A percentile compares a stretch with the other conserved stretches of the same genome.
These are phyloP conservation scores for Notholithocarpus densiflorus DNA, from an alignment of 306 rosid genomes.

Conservation along the genomic window DNA sequence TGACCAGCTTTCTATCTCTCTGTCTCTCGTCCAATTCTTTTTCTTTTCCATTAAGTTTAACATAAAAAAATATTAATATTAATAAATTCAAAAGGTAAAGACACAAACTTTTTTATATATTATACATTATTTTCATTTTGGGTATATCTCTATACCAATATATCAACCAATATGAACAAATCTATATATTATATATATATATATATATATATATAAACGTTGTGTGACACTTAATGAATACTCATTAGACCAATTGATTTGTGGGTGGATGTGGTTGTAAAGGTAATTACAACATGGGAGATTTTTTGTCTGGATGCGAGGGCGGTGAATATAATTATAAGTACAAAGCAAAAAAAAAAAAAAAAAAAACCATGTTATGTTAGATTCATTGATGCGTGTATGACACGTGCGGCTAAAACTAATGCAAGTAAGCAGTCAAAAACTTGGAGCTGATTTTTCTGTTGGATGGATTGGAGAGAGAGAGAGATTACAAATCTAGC, in stretches of 20 bases:
- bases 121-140: no score
- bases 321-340: background rate
- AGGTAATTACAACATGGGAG: background rate
- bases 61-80: background rate
- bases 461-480: background rate
- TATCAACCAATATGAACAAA: background rate
- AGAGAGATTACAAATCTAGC: background rate
- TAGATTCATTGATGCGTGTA: constrained; percentile 2
- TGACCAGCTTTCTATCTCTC: constrained; percentile 55
- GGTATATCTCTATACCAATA: background rate
- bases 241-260: background rate
- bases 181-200: no score
- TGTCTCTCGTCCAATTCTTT: background rate
- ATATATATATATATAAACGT: no score
- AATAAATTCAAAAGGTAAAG: background rate
- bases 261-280: background rate
- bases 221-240: no score
- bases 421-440: constrained; percentile 3
- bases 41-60: background rate
- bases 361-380: background rate
- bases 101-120: no score
- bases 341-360: background rate
- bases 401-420: background rate
- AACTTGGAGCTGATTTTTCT: constrained; percentile 1
- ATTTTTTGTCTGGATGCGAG: background rate